Base-by-base conservation (phyloP, 148 eudicot genomes). In the Diospyros lotus region DNA sequence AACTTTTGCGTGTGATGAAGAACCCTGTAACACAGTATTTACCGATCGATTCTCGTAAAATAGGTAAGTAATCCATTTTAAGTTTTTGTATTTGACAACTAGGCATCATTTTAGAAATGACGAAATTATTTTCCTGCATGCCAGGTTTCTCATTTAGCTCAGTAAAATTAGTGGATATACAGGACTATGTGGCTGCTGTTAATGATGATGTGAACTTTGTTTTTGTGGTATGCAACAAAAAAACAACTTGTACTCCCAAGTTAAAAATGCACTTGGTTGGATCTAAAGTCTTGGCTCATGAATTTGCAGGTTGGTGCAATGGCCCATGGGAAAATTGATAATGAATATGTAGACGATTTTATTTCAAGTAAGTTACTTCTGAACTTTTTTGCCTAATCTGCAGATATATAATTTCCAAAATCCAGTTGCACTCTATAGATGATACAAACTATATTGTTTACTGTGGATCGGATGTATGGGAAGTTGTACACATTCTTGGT, bases 61-160 rank as follows among this genome's bases (percentile, higher is more conserved):
- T 95, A 89, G 98, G 98, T 95, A 40, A 80, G 75, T 64, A 46
- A 52, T 67, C 44, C 42, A 67, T 39, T 60, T 41, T 64, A 38
- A 9, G 7, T 53, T 43, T 66, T 64, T 38, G 62, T 42, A 52
- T 40, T 41, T 28, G 9, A 51, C 17, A 39, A 67, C 15, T 62
- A 10, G 10, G 52, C 66, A 56, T 72, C 68, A 54, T 66, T 4
- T 28, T n/a, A 43, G 48, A 73, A 6, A 38, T 66, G 52, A 51
- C 77, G 14, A 78, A 42, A 62, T 28, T 81, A 73, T 53, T 72
- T 72, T 18, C 65, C 68, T 73, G 58, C 66, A 62, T 64, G 38
- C 63, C 88, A 90, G 97, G 98, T 55, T 95, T 95, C 77, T 92
- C 98, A 73, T 90, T 79, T 80, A 95, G 98, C 82, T 95, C 98